Base-by-base conservation (phyloP, 2,329 filamentous ascomycete genomes). In the Incumbomyces delicatus region DNA sequence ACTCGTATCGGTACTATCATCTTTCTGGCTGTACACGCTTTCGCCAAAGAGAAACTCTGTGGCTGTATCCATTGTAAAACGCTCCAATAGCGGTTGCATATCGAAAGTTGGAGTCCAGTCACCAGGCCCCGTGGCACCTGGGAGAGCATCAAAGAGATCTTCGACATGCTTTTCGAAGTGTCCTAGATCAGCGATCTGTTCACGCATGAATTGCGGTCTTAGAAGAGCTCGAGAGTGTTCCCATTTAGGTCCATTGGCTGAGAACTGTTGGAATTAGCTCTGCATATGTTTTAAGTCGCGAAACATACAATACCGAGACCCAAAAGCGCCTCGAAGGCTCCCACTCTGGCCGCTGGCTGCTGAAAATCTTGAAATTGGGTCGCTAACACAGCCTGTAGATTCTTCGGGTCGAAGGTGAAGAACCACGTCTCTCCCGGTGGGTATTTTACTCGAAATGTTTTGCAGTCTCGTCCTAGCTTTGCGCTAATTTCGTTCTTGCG, bases 21-120 rank as follows among this genome's bases (percentile, higher is more conserved):
- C 44, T 40, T 42, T 62, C 41, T 67, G 64, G 57, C 74, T 79
- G 37, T 75, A 77, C 16, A 88, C 81, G 53, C 85, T 84, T 50
- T 79, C 72, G 3, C 89, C 89, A 2, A 95, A 75, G 29, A 95
- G 68, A 61, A 94, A 95, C 57, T 92, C 84, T 0, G 87, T 94
- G 2, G 85, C 80, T 6, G 85, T 81, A 63, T 95, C 88, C 29
- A 95, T 74, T 0, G 87, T 89, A 60, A 81, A 84, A 14, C 86
- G 76, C 69, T 87, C 92, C 66, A 95, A 83, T 47, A 94, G 70
- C 50, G 87, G 78, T 53, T 79, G 76, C 8, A 89, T 77, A 57
- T 94, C 80, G 32, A 90, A 69, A 7, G 77, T 72, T 3, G 72
- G 47, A 5, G 63, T 63, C 64, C 64, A 66, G 48, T 59, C 57